Base-by-base conservation (phyloP, 495 filamentous ascomycete genomes). In the Choiromyces venosus region DNA sequence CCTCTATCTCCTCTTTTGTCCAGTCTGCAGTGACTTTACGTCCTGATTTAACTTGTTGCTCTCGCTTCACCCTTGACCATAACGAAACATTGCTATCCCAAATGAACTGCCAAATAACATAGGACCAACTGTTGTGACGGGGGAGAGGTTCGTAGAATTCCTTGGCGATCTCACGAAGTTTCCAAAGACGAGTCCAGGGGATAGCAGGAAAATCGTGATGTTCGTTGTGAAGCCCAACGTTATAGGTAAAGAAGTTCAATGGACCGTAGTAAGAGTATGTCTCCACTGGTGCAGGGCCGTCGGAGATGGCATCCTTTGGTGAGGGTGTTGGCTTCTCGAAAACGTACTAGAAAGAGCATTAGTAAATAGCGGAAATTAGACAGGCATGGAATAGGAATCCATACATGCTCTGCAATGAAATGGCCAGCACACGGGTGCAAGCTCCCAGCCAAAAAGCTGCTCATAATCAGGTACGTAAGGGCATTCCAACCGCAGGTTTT, bases 181-280 rank as follows among this genome's bases (percentile, higher is more conserved):
- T 83, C 4, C 90, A 90, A 36, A 99, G 85, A 9, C 89, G 85
- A 4, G 93, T 97, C 95, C 95, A 99, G 3, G 95, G 94, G 68
- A 99, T 87, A 35, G 96, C 95, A 35, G 95, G 95, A 85, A 99
- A 99, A 82, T 99, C 95, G 80, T 99, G 95, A 83, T 99, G 95
- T 84, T 99, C 95, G 79, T 99, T 99, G 82, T 99, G 95, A 76
- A 97, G 82, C 25, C 95, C 95, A 14, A 99, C 95, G 75, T 99
- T 98, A 83, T 97, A 99, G 1, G 94, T 96, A 29, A 99, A 83
- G 67, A 93, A 82, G 83, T 99, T 99, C 61, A 98, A 86, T 0
- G 91, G 88, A 7, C 95, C 95, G 82, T 99, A 99, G 85, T 99
- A 99, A 38, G 91, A 93, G 84, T 91, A 99, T 0, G 95, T 99